phyloP scores from a whole-genome alignment of 1,284 basidiomycete species.

The Austroboletus novae-zelandiae region DNA sequence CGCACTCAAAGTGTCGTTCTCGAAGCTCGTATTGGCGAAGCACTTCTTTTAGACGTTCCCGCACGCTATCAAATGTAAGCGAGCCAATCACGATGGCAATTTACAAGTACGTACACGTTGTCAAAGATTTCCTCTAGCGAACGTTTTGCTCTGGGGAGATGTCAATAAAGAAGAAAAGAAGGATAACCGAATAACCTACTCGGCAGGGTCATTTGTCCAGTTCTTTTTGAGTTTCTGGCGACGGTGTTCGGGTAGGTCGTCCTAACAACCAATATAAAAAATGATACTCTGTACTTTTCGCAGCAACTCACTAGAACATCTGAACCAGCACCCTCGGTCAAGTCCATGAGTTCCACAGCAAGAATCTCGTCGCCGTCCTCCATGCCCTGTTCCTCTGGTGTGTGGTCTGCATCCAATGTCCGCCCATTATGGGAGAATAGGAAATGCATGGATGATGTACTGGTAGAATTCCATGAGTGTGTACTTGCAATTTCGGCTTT shows the following conservation, averaged over 20 bases:
- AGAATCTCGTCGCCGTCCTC: constrained; percentile 83
- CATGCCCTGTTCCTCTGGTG: constrained; percentile 80
- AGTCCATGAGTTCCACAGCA: constrained; percentile 82
- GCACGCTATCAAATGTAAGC: constrained; percentile 48
- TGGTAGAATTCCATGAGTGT: constrained; percentile 31
- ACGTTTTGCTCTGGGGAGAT: constrained; percentile 54
- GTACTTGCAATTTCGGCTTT: constrained; percentile 44
- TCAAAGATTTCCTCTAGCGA: constrained; percentile 79
- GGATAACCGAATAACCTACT: constrained; percentile 46
- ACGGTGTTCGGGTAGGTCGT: constrained; percentile 57
- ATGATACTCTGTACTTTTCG: not conserved
- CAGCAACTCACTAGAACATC: constrained; percentile 57
- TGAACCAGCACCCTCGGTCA: constrained; percentile 62
- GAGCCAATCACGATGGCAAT: constrained; percentile 3
- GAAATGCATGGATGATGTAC: constrained; percentile 57
- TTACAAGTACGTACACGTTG: constrained; percentile 55
- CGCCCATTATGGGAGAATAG: constrained; percentile 79
- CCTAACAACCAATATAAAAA: constrained; percentile 38
- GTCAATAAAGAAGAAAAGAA: not conserved
- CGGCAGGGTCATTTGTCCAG: constrained; percentile 69
- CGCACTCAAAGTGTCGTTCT: constrained; percentile 84
- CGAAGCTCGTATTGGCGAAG: constrained; percentile 81
- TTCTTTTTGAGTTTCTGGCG: constrained; percentile 71
- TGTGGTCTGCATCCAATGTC: constrained; percentile 69
- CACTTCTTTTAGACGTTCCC: constrained; percentile 79